These are phyloP conservation scores for Coemansia sp. DNA, from an alignment of 192 early-diverging fungal species.

Conservation along the genomic window DNA sequence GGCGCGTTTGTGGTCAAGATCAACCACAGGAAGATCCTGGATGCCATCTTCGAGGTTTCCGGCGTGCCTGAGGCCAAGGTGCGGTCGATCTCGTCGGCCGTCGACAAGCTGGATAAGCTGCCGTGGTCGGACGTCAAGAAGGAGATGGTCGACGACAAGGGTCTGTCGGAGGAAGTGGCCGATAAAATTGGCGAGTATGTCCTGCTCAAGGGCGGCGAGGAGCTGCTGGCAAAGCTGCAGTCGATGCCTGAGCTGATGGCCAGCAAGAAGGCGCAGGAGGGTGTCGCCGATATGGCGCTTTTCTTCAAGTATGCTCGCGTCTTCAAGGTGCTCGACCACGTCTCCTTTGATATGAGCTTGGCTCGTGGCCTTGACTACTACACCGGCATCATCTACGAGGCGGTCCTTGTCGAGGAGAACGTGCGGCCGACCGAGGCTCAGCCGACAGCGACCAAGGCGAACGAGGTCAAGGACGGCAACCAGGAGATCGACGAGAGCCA, in stretches of 20 bases:
- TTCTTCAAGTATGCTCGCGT: slow-evolving; percentile 85
- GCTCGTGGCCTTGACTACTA: slow-evolving; percentile 99
- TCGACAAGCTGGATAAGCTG: slow-evolving; percentile 97
- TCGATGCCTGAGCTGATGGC: slow-evolving; percentile 61
- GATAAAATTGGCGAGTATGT: slow-evolving; percentile 95
- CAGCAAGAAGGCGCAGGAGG: slow-evolving; percentile 70
- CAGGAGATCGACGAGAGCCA: slow-evolving; percentile 65
- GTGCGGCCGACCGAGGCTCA: slow-evolving; percentile 28
- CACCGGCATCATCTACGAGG: slow-evolving; percentile 98
- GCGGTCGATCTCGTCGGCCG: slow-evolving; percentile 90
- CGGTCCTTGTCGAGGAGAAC: slow-evolving; percentile 60
- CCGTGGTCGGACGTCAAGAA: slow-evolving; percentile 91
- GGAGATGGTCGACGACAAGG: slow-evolving; percentile 95
- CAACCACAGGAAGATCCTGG: slow-evolving; percentile 95
- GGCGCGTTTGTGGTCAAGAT: slow-evolving; percentile 92
- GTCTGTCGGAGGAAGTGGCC: slow-evolving; percentile 70
- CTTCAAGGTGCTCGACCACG: slow-evolving; percentile 61
- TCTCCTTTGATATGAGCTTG: slow-evolving; percentile 91
- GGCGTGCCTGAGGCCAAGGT: slow-evolving; percentile 89
- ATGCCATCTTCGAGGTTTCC: slow-evolving; percentile 95
- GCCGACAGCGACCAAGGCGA: slow-evolving; percentile 8
- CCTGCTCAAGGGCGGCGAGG: slow-evolving; percentile 68
- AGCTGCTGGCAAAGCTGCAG: slow-evolving; percentile 72
- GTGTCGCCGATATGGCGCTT: slow-evolving; percentile 80
- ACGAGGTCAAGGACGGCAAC: slow-evolving; percentile 12